phyloP scores from a whole-genome alignment of 164 flowering plant genomes.

The Platanus orientalis region DNA sequence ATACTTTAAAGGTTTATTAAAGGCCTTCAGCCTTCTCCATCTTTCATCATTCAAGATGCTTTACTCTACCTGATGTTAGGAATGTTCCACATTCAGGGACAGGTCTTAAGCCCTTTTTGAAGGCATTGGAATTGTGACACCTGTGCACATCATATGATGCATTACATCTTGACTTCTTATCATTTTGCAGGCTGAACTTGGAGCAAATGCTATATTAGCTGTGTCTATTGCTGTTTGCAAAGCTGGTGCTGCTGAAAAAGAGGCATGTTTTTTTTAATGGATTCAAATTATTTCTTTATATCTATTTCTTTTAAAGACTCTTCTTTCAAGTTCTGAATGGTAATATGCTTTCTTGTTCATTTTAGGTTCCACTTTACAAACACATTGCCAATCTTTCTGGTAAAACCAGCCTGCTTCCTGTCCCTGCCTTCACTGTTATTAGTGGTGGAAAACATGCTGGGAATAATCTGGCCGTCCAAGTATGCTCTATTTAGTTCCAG shows the following conservation, averaged over 20 bases:
- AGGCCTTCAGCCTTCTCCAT: not conserved
- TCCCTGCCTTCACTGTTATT: constrained; percentile 86
- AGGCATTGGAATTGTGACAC: not conserved
- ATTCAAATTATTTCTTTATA: not conserved
- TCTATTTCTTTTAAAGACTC: not conserved
- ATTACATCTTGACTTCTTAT: not conserved
- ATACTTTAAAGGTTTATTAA: not conserved
- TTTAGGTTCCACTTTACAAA: constrained; percentile 88
- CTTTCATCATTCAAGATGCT: not conserved
- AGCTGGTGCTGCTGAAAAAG: constrained; percentile 99
- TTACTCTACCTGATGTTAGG: not conserved
- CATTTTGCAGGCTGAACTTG: constrained; percentile 65
- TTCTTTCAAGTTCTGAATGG: constrained; percentile 1
- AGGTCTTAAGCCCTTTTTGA: not conserved
- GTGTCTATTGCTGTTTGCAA: constrained; percentile 98
- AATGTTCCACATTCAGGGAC: not conserved
- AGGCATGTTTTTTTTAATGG: constrained; percentile 41
- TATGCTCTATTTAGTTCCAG: constrained; percentile 36
- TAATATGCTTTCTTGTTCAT: constrained; percentile 4
- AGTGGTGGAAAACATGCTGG: constrained; percentile 95
- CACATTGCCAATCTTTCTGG: constrained; percentile 90
- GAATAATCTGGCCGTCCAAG: constrained; percentile 81
- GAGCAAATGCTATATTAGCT: constrained; percentile 81
- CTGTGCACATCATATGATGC: not conserved
- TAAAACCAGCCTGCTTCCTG: constrained; percentile 61